A percentile compares a stretch with the other conserved stretches of the same genome.
Conservation (phyloP, 805 yeast genomes). For the Kluyveromyces aestuarii region DNA sequence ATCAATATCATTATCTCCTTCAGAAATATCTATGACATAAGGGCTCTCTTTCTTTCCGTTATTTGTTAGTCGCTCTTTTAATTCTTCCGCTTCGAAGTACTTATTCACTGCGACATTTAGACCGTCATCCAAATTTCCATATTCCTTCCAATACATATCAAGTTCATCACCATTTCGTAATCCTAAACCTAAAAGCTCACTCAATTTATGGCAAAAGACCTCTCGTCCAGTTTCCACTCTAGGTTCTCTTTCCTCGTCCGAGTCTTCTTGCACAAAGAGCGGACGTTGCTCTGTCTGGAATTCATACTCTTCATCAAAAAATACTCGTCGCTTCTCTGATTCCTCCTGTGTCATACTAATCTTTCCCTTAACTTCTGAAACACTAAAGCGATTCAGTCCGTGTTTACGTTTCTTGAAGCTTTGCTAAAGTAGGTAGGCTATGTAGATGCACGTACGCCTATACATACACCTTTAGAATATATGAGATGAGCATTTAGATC, state of each 20-base stretch:
- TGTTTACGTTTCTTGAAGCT: neutral
- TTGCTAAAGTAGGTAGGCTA: no score
- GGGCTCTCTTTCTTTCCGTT: neutral
- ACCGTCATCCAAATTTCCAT: neutral
- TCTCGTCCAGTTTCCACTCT: conserved; percentile 1
- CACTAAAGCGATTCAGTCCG: neutral
- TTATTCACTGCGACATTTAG: neutral
- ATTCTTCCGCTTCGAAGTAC: neutral
- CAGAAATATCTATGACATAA: neutral
- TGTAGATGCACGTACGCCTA: no score
- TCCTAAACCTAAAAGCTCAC: neutral
- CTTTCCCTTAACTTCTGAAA: neutral
- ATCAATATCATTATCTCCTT: neutral
- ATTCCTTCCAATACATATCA: neutral
- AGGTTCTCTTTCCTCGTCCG: neutral
- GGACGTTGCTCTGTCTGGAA: neutral
- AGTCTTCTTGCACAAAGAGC: conserved; percentile 9
- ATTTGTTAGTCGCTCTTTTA: neutral
- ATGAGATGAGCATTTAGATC: neutral
- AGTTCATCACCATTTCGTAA: neutral
- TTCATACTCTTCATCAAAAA: conserved; percentile 1
- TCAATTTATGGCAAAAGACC: neutral
- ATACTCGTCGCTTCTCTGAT: conserved; percentile 5
- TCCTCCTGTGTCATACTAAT: neutral
- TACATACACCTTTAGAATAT: neutral